phyloP scores from a whole-genome alignment of 768 basidiomycete genomes.

The Serendipita sp. region DNA sequence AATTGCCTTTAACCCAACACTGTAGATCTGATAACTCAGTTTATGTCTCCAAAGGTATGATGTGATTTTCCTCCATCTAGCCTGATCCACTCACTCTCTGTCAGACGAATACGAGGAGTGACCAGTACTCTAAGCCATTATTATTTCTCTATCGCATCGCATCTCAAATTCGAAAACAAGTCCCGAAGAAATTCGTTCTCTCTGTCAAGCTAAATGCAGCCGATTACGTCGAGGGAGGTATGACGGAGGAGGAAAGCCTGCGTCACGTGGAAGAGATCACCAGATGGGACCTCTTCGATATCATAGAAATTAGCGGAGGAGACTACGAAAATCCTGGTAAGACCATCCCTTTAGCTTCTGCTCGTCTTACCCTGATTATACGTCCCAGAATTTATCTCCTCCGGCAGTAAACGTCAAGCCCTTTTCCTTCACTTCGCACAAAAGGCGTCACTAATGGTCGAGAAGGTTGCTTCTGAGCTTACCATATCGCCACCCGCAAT shows the following conservation, averaged over 20 bases:
- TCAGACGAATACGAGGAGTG: conserved; percentile 39
- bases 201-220: conserved; percentile 70
- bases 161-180: conserved; percentile 34
- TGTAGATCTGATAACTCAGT: conserved; percentile 63
- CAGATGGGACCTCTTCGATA: conserved; percentile 52
- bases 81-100: neutral
- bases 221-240: conserved; percentile 39
- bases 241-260: conserved; percentile 29
- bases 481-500: conserved; percentile 35
- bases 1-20: neutral
- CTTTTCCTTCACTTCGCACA: conserved; percentile 58
- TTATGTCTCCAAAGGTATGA: conserved; percentile 53
- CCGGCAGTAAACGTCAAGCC: conserved; percentile 37
- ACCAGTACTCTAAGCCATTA: conserved; percentile 47
- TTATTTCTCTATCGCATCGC: conserved; percentile 43
- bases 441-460: conserved; percentile 32
- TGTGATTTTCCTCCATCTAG: neutral
- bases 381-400: conserved; percentile 18
- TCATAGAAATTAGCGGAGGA: conserved; percentile 79
- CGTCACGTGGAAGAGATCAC: conserved; percentile 46
- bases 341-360: conserved; percentile 10
- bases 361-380: neutral
- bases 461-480: conserved; percentile 15
- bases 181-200: conserved; percentile 45
- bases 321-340: conserved; percentile 67